These are phyloP conservation scores for Paracoccidioides lutzii DNA, from an alignment of 2,329 filamentous ascomycete genomes.

Conservation along the genomic window DNA sequence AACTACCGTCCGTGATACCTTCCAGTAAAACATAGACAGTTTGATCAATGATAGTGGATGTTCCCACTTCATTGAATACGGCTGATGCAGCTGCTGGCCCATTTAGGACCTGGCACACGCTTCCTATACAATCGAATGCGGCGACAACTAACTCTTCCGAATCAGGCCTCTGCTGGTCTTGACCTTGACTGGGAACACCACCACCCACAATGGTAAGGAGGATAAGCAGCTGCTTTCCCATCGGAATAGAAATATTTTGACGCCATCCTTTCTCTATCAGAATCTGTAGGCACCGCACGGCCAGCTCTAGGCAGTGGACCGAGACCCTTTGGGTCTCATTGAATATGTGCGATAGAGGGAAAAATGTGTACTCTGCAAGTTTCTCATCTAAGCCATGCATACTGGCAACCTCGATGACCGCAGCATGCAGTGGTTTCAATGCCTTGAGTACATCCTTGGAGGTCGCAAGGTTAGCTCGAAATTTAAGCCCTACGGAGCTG, in stretches of 20 bases:
- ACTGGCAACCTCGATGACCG: constrained; percentile 28
- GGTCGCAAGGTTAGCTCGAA: constrained; percentile 35
- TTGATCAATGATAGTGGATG: constrained; percentile 69
- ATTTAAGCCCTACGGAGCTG: constrained; percentile 40
- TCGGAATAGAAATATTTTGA: constrained; percentile 51
- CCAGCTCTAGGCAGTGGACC: constrained; percentile 55
- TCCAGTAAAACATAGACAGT: constrained; percentile 70
- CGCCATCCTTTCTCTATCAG: constrained; percentile 73
- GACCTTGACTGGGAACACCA: constrained; percentile 45
- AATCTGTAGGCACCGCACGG: constrained; percentile 59
- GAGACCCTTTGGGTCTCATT: constrained; percentile 61
- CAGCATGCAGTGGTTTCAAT: constrained; percentile 33
- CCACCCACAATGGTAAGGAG: constrained; percentile 71
- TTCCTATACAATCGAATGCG: constrained; percentile 55
- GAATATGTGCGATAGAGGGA: constrained; percentile 78
- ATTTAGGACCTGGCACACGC: constrained; percentile 37
- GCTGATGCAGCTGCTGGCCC: constrained; percentile 32
- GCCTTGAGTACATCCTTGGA: constrained; percentile 36
- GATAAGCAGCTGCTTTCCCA: constrained; percentile 75
- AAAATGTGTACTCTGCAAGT: constrained; percentile 88
- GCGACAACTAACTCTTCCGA: constrained; percentile 64
- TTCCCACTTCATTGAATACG: constrained; percentile 40
- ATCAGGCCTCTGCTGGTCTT: constrained; percentile 17
- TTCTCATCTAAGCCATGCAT: constrained; percentile 54
- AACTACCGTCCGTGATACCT: constrained; percentile 50